Percentiles rank a stretch among this genome's conserved stretches.
Evolutionary conservation across 2,329 filamentous ascomycete genomes (phyloP).

Genomic region (Aspergillus ochraceus): DNA sequence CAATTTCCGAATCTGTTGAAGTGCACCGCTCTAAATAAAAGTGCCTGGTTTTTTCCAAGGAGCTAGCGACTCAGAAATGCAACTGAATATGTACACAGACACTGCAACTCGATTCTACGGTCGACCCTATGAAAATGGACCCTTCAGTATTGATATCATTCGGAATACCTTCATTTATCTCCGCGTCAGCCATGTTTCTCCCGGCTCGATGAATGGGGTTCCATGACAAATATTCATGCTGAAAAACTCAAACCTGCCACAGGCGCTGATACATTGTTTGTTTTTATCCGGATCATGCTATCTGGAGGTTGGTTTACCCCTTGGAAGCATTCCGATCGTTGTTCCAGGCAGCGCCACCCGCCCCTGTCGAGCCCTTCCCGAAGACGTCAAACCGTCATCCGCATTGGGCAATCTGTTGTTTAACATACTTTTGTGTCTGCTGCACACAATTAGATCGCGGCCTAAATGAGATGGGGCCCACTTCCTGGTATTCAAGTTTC

Average conservation of each 20-base stretch:
- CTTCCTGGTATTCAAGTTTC: background rate
- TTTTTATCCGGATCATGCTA: background rate
- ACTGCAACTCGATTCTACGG: too few relatives aligned
- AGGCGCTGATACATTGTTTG: background rate
- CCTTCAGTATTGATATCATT: too few relatives aligned
- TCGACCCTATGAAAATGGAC: too few relatives aligned
- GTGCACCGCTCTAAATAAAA: too few relatives aligned
- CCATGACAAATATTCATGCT: too few relatives aligned
- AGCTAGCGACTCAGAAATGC: too few relatives aligned
- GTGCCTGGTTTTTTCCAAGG: too few relatives aligned
- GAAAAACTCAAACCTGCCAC: background rate
- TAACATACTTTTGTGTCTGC: background rate
- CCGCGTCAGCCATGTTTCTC: too few relatives aligned
- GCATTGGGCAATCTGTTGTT: conserved; percentile 8
- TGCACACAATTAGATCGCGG: conserved; percentile 12
- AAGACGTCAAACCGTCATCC: conserved; percentile 2
- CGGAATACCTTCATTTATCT: too few relatives aligned
- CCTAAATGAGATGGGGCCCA: conserved; percentile 1
- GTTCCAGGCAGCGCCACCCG: background rate
- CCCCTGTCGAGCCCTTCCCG: background rate
- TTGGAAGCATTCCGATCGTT: background rate
- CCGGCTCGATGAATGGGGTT: too few relatives aligned
- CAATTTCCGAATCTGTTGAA: too few relatives aligned
- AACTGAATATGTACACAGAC: too few relatives aligned
- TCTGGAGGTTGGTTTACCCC: background rate